phyloP scores from a whole-genome alignment of 2,329 filamentous ascomycete species.

The Cladosporium sp. region DNA sequence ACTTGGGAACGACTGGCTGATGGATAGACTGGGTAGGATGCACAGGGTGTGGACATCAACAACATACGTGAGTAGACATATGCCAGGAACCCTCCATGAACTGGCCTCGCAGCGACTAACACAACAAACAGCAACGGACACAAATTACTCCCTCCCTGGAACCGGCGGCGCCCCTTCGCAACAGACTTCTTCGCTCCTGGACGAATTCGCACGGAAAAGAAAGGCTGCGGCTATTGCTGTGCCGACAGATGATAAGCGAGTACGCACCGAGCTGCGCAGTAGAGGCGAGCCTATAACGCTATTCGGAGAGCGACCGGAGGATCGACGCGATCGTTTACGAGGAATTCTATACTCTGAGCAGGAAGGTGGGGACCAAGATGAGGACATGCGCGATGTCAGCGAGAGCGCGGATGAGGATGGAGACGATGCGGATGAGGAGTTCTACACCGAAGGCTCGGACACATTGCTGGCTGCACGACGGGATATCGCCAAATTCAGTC shows the following conservation, averaged over 20 bases:
- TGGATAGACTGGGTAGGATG: constrained; percentile 38
- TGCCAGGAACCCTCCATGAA: no score
- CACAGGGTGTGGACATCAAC: constrained; percentile 56
- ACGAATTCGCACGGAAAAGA: constrained; percentile 86
- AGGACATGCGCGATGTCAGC: constrained; percentile 55
- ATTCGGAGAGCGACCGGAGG: constrained; percentile 83
- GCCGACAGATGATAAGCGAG: constrained; percentile 85
- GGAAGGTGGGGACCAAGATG: constrained; percentile 51
- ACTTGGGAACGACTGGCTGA: constrained; percentile 22
- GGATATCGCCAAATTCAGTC: constrained; percentile 74
- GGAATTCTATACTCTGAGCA: constrained; percentile 68
- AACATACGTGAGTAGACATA: constrained; percentile 54
- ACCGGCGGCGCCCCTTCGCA: constrained; percentile 66
- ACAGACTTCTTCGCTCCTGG: constrained; percentile 77
- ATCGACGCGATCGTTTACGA: constrained; percentile 80
- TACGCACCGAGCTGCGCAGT: constrained; percentile 74
- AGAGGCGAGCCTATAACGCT: constrained; percentile 91
- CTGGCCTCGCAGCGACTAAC: not conserved
- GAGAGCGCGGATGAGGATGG: constrained; percentile 55
- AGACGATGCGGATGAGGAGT: constrained; percentile 81
- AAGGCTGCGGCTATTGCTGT: constrained; percentile 84
- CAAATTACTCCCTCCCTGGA: constrained; percentile 75
- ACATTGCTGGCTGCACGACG: constrained; percentile 71
- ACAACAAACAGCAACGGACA: constrained; percentile 56
- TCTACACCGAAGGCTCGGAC: constrained; percentile 79